Base-by-base conservation (phyloP, 192 early-diverging fungal species). In the Backusella macrospora region DNA sequence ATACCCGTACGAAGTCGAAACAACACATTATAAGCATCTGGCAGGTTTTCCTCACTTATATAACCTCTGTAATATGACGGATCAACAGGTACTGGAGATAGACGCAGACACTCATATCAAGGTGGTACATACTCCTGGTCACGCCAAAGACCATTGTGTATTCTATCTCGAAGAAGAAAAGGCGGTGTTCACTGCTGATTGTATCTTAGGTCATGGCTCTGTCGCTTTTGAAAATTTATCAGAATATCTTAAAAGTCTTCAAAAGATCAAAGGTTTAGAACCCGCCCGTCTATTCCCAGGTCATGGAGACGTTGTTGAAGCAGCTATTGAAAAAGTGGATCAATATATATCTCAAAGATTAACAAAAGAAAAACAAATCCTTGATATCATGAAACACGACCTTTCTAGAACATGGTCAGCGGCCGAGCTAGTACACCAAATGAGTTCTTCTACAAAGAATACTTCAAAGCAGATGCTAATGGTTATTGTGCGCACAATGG, bases 131-230 rank as follows among this genome's bases (percentile, higher is more conserved):
- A 95, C 94, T 0, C 95, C 94, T 0, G 96, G 96, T 6, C 96
- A 97, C 69, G 86, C 88, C 0, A 69, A 82, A 15, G 95, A 97
- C 68, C 96, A 97, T 74, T 85, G 88, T 67, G 80, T 85, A n/a
- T 91, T 96, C 70, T 85, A 77, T 18, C 78, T 94, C 13, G 80
- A 84, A 47, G 87, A 90, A 71, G 93, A 93, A 43, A 76, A 84
- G 5, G 84, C 84, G 1, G 70, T 97, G 13, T 90, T 96, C 40
- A 88, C 92, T 1, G 96, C 91, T 0, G 96, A 97, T 78, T 90
- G 88, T 68, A 83, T 97, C 1, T 81, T 97, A 70, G 96, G 96
- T 0, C 89, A 93, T 62, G 96, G 96, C 3, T 89, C 88, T 6
- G 89, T 92, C 12, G 84, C 91, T 15, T 95, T 96, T 80, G 82